Evolutionary conservation across 768 basidiomycete genomes (phyloP), one percentile per base, ranked within the genome.

Genomic region (Podaxis sp.): DNA sequence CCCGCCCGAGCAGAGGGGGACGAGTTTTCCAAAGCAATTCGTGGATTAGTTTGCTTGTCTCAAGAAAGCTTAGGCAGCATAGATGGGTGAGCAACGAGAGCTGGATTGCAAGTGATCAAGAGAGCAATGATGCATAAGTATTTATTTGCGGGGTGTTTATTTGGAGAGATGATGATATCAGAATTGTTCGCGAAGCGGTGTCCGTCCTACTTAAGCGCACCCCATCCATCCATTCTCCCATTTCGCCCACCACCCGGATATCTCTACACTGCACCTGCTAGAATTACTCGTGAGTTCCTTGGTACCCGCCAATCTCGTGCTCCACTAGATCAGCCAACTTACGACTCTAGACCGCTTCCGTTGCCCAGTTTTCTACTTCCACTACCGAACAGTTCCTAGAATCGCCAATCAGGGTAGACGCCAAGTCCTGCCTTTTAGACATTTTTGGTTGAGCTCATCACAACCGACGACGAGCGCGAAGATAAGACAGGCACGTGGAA

Each of bases 391-490:
- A 46, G 44, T 46, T 46, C n/a, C 10, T 46, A 10, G 44, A 46
- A 40, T 59, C 49, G 22, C 58, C 33, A 51, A 33, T 24, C 48
- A 33, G 36, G 15, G 37, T 52, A n/a, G 22, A 48, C 33, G 12
- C 13, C 26, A 20, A 40, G 4, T 28, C 40, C 41, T 46, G 40
- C 36, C 17, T 17, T 20, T 41, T 30, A 15, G 46, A 33, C 46
- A 7, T 28, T 50, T 53, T 46, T 53, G 51, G 28, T 22, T 36
- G 30, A 24, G 60, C 41, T 51, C 54, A 44, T 56, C 33, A 8
- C 22, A 49, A 20, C 50, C 28, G 3, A 57, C 55, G 54, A 50
- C 48, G 62, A 49, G 56, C 60, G 60, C 60, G 15, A 49, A 37
- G 24, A 10, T 15, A 46, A 20, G 20, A 38, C 4, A 53, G 41